phyloP scores from a whole-genome alignment of 805 yeast species.

The Brettanomyces nanus region DNA sequence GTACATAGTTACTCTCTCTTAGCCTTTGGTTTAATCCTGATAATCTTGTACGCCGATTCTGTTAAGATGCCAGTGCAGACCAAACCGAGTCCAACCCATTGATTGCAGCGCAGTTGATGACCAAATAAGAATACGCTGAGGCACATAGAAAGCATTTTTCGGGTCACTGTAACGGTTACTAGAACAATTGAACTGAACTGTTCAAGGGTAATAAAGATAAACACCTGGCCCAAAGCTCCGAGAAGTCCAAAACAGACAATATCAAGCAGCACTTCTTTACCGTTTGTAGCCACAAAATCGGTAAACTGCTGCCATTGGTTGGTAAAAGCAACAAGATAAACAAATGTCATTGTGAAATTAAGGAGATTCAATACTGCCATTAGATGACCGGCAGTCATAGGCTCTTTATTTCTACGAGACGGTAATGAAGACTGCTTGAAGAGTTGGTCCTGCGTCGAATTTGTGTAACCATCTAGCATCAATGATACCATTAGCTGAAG shows the following conservation, averaged over 20 bases:
- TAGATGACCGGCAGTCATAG: conserved; percentile 74
- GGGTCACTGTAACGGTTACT: conserved; percentile 90
- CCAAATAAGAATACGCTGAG: conserved; percentile 81
- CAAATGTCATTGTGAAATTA: conserved; percentile 37
- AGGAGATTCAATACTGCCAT: conserved; percentile 62
- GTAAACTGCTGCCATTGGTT: conserved; percentile 43
- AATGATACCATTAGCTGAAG: conserved; percentile 51
- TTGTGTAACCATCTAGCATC: conserved; percentile 84
- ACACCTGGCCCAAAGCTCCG: conserved; percentile 93
- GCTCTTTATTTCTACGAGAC: conserved; percentile 13
- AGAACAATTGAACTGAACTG: conserved; percentile 77
- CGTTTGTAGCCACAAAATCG: conserved; percentile 35
- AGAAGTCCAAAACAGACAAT: conserved; percentile 60
- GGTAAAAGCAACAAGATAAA: conserved; percentile 38
- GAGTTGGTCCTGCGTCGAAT: conserved; percentile 86
- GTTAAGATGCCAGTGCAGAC: conserved; percentile 83
- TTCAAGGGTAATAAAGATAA: conserved; percentile 78
- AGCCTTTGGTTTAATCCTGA: too few species aligned
- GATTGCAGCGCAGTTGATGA: conserved; percentile 54
- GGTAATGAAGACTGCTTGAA: conserved; percentile 36
- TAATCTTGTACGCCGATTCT: conserved; percentile 53
- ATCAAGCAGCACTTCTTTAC: conserved; percentile 52
- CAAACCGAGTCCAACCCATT: conserved; percentile 70
- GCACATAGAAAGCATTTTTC: conserved; percentile 94
- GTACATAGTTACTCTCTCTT: background rate